phyloP scores from a whole-genome alignment of 2,329 filamentous ascomycete genomes.

The Colletotrichum sp. region DNA sequence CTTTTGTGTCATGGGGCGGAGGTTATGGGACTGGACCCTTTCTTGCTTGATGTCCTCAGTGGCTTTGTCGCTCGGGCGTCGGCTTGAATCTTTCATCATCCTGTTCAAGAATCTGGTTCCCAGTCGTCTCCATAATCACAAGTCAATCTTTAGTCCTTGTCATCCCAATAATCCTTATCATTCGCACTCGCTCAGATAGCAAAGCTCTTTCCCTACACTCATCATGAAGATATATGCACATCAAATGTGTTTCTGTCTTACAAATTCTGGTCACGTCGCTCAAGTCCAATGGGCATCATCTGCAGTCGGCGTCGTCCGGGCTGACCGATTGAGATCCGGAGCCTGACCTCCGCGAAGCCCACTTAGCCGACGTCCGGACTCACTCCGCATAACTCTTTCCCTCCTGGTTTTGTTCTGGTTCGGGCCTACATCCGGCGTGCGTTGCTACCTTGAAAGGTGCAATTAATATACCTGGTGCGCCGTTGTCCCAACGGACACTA shows the following conservation, averaged over 20 bases:
- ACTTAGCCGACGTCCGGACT: background rate
- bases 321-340: conserved; percentile 5
- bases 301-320: background rate
- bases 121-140: background rate
- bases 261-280: background rate
- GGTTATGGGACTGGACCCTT: conserved; percentile 11
- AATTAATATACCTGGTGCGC: background rate
- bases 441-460: background rate
- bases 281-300: background rate
- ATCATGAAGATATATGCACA: background rate
- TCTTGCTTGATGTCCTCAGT: conserved; percentile 3
- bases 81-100: background rate
- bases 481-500: background rate
- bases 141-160: background rate
- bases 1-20: conserved; percentile 10
- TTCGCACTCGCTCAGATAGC: background rate
- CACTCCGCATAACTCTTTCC: background rate
- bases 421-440: background rate
- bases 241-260: background rate
- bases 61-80: background rate
- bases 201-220: background rate
- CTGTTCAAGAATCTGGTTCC: background rate
- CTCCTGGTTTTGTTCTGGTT: background rate
- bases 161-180: background rate
- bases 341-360: background rate